phyloP scores from a whole-genome alignment of 2,329 filamentous ascomycete species.

The Fusarium torreyae region DNA sequence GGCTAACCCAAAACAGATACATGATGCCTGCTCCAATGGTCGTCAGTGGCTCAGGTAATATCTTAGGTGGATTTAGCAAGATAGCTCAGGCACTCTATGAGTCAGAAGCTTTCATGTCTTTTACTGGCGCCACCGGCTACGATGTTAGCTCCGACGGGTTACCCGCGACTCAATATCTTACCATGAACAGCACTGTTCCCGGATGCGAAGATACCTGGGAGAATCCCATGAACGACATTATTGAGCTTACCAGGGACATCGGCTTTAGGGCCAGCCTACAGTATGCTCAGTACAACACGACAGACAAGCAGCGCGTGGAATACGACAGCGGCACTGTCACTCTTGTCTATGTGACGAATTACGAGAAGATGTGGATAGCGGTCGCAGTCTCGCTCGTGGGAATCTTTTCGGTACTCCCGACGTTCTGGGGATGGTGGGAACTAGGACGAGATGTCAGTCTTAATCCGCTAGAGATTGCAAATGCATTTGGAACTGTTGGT shows the following conservation, averaged over 20 bases:
- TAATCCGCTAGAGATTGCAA: conserved; percentile 43
- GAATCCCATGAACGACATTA: conserved; percentile 45
- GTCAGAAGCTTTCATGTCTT: conserved; percentile 28
- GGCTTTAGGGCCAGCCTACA: conserved; percentile 44
- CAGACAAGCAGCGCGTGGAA: conserved; percentile 34
- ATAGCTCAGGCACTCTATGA: conserved; percentile 26
- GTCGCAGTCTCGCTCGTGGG: conserved; percentile 37
- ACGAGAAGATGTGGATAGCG: conserved; percentile 41
- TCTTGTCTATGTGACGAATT: conserved; percentile 42
- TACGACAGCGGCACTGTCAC: conserved; percentile 31
- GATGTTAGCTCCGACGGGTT: conserved; percentile 19
- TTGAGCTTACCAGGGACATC: conserved; percentile 42
- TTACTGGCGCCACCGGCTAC: conserved; percentile 39
- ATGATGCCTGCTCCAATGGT: conserved; percentile 30
- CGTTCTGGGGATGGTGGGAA: conserved; percentile 48
- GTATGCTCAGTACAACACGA: conserved; percentile 39
- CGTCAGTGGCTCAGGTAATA: conserved; percentile 21
- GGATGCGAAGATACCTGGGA: conserved; percentile 32
- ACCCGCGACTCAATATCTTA: conserved; percentile 40
- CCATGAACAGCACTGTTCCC: conserved; percentile 21
- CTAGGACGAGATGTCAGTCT: conserved; percentile 44
- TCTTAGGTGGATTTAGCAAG: conserved; percentile 38
- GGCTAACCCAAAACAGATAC: conserved; percentile 22
- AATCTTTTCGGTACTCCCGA: conserved; percentile 34
- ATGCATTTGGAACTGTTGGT: conserved; percentile 39